These are phyloP conservation scores for Zizania palustris DNA, from an alignment of 202 grass and related monocot species.

Conservation along the genomic window DNA sequence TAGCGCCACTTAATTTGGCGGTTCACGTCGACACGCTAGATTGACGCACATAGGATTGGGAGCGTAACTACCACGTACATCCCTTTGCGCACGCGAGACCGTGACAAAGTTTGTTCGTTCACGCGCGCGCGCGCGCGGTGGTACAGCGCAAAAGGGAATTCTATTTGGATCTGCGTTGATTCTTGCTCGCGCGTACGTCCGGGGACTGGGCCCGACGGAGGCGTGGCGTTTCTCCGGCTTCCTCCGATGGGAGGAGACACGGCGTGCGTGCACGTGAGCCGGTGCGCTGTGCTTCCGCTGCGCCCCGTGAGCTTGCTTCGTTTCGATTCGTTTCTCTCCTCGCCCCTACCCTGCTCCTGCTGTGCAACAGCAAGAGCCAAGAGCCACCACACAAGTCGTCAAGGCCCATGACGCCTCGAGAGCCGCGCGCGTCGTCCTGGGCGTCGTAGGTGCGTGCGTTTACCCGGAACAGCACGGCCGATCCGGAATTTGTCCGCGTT, in stretches of 20 bases:
- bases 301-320: conserved; percentile 35
- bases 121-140: background rate
- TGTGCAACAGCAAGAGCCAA: conserved; percentile 16
- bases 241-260: background rate
- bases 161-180: background rate
- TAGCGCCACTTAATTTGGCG: background rate
- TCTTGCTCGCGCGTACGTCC: too few relatives aligned
- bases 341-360: background rate
- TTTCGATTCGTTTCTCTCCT: background rate
- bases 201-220: background rate
- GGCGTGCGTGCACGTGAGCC: conserved; percentile 45
- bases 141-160: background rate
- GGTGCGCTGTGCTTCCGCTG: background rate
- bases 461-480: background rate
- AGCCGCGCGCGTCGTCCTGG: conserved; percentile 24
- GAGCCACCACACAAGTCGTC: conserved; percentile 36
- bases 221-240: background rate
- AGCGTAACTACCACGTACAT: background rate
- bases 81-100: background rate
- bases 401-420: conserved; percentile 16
- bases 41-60: background rate
- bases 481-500: background rate
- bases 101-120: conserved; percentile 14
- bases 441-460: background rate
- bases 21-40: background rate